Evolutionary conservation across 2,329 filamentous ascomycete genomes (phyloP).

Genomic region (Talaromyces funiculosus): DNA sequence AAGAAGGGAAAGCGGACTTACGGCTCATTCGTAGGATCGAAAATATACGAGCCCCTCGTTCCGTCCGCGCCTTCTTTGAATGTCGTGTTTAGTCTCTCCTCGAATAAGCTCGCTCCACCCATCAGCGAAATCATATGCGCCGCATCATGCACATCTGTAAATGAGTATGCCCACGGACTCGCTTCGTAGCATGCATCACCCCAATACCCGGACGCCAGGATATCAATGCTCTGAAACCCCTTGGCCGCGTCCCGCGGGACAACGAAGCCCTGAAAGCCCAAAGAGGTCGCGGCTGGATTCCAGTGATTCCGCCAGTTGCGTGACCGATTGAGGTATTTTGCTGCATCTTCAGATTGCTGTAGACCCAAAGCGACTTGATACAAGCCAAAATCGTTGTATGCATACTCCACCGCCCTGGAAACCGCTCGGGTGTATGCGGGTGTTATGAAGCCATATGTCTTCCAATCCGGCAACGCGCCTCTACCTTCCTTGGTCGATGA

Average conservation of each 20-base stretch:
- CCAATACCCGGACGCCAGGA: conserved; percentile 59
- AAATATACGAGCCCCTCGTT: conserved; percentile 38
- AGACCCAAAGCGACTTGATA: conserved; percentile 56
- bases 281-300: conserved; percentile 55
- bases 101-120: conserved; percentile 45
- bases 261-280: conserved; percentile 63
- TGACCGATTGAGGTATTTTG: conserved; percentile 56
- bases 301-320: conserved; percentile 65
- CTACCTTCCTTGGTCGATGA: conserved; percentile 67
- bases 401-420: conserved; percentile 70
- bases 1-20: conserved; percentile 39
- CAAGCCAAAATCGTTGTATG: conserved; percentile 70
- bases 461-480: conserved; percentile 68
- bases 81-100: conserved; percentile 52
- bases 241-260: conserved; percentile 60
- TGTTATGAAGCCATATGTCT: conserved; percentile 64
- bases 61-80: conserved; percentile 37
- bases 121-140: conserved; percentile 48
- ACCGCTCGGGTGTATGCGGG: conserved; percentile 64
- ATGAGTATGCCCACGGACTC: conserved; percentile 67
- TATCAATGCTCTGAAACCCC: conserved; percentile 61
- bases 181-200: conserved; percentile 67
- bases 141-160: conserved; percentile 65
- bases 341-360: conserved; percentile 50
- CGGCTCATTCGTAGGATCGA: conserved; percentile 65